These are phyloP conservation scores for Ascodesmis nigricans DNA, from an alignment of 495 filamentous ascomycete genomes.

Conservation along the genomic window DNA sequence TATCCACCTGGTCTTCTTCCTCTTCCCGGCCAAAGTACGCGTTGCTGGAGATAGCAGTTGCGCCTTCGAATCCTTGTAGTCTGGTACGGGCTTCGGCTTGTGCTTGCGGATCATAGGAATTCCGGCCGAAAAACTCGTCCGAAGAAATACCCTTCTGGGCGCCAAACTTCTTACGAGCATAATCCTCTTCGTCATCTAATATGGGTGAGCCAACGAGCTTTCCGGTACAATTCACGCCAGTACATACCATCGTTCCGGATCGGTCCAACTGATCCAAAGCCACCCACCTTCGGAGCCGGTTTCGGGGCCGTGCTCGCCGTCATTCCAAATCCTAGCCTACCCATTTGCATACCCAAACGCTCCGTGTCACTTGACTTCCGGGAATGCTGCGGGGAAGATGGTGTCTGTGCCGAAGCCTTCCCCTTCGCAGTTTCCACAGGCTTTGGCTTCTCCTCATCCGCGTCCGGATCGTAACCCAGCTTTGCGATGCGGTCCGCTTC, in stretches of 20 bases:
- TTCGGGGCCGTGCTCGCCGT: constrained; percentile 25
- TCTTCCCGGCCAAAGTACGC: constrained; percentile 83
- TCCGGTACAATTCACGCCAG: background rate
- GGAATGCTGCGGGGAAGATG: too few relatives aligned
- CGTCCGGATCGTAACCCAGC: constrained; percentile 91
- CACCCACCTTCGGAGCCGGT: constrained; percentile 49
- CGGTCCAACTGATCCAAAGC: constrained; percentile 66
- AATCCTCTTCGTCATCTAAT: constrained; percentile 46
- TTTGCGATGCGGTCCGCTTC: constrained; percentile 92
- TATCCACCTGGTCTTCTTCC: constrained; percentile 36
- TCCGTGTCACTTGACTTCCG: constrained; percentile 82
- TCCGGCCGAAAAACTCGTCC: constrained; percentile 93
- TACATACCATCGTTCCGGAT: constrained; percentile 43
- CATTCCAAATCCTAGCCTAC: constrained; percentile 72
- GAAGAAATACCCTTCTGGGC: constrained; percentile 88
- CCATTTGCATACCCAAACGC: constrained; percentile 75
- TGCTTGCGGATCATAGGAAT: constrained; percentile 53
- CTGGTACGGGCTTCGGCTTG: constrained; percentile 70
- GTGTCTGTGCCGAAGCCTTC: constrained; percentile 23
- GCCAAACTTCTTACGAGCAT: constrained; percentile 67
- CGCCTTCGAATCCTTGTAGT: constrained; percentile 79
- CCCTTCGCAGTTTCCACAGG: constrained; percentile 34
- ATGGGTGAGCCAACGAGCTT: constrained; percentile 1
- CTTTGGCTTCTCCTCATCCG: constrained; percentile 55
- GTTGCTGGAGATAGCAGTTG: constrained; percentile 79